Conservation (phyloP, 2,329 filamentous ascomycete species). For the Xylariaceae sp. region DNA sequence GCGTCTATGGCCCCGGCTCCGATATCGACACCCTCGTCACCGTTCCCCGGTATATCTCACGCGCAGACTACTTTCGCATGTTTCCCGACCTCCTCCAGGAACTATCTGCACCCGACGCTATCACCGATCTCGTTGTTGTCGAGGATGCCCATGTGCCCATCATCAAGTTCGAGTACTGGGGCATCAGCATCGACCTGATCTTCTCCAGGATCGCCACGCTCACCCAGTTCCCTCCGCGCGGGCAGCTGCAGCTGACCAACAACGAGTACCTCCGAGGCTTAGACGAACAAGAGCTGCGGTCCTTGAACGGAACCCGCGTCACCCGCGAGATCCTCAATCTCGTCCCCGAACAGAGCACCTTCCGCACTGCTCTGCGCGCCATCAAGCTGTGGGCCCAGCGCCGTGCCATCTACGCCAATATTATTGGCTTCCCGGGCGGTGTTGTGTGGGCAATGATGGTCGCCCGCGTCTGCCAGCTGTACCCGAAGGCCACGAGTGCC, state of each 20-base stretch:
- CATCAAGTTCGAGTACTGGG: conserved; percentile 90
- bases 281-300: conserved; percentile 82
- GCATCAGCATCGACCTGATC: conserved; percentile 93
- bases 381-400: conserved; percentile 96
- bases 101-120: conserved; percentile 73
- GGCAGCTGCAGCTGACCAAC: conserved; percentile 74
- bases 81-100: conserved; percentile 78
- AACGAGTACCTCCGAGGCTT: conserved; percentile 81
- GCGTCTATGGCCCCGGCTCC: conserved; percentile 90
- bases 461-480: conserved; percentile 91
- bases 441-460: conserved; percentile 99
- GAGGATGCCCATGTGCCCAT: conserved; percentile 92
- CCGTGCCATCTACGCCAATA: conserved; percentile 90
- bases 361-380: conserved; percentile 82
- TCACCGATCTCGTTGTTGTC: conserved; percentile 81
- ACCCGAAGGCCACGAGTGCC: conserved; percentile 85
- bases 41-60: conserved; percentile 81
- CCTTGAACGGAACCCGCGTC: conserved; percentile 89
- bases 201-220: conserved; percentile 72
- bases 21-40: conserved; percentile 97
- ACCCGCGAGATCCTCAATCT: conserved; percentile 87
- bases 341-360: conserved; percentile 86
- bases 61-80: conserved; percentile 87
- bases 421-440: conserved; percentile 93
- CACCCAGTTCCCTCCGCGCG: conserved; percentile 64